phyloP scores from a whole-genome alignment of 2,329 filamentous ascomycete genomes.

The Teratosphaeria zuluensis region DNA sequence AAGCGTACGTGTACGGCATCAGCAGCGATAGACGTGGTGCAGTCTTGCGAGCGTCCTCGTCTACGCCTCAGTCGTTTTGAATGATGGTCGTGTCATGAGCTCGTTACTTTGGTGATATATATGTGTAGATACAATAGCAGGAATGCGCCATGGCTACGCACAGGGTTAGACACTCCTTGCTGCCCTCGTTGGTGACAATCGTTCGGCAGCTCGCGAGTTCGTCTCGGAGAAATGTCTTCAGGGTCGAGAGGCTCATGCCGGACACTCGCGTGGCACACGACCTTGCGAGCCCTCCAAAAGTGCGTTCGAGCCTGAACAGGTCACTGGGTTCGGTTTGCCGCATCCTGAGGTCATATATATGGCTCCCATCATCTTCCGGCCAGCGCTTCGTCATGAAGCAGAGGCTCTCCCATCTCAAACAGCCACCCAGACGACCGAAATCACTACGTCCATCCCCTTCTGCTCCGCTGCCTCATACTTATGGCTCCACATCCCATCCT shows the following conservation, averaged over 20 bases:
- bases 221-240: too few species aligned
- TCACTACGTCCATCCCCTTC: constrained; percentile 44
- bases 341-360: too few species aligned
- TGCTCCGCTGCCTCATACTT: constrained; percentile 59
- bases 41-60: too few species aligned
- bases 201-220: background rate
- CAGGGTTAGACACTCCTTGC: background rate
- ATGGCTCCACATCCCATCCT: constrained; percentile 81
- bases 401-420: constrained; percentile 32
- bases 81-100: background rate
- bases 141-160: background rate
- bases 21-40: too few species aligned
- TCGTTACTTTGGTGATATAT: background rate
- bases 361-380: background rate
- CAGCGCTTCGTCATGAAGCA: background rate
- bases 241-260: too few species aligned
- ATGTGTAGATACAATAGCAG: background rate
- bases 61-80: too few species aligned
- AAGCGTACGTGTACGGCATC: too few species aligned
- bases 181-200: background rate
- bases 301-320: too few species aligned
- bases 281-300: too few species aligned
- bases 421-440: constrained; percentile 62
- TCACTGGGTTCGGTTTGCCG: too few species aligned
- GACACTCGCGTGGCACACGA: too few species aligned